Conservation (phyloP, 306 rosid species). For the Quillaja saponaria region DNA sequence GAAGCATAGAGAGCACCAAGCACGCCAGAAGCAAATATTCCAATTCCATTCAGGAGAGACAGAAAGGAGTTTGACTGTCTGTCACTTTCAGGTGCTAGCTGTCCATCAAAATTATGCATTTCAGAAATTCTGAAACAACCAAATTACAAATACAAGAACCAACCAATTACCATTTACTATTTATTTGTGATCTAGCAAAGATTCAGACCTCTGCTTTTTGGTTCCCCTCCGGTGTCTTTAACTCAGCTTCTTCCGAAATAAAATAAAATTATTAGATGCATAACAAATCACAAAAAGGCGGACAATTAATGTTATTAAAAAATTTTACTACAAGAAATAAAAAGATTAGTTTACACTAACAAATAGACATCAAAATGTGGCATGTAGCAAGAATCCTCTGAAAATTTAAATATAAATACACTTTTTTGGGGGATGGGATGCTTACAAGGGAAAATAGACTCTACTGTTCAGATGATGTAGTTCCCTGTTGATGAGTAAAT, state of each 20-base stretch:
- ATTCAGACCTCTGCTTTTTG: conserved; percentile 61
- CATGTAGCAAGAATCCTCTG: background rate
- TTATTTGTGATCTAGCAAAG: conserved; percentile 29
- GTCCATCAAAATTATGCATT: conserved; percentile 40
- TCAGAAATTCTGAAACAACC: conserved; percentile 33
- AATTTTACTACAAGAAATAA: conserved; percentile 16
- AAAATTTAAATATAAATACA: background rate
- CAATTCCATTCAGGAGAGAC: conserved; percentile 62
- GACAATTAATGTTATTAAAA: background rate
- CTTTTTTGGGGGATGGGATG: background rate
- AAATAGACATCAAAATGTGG: background rate
- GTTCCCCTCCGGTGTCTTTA: conserved; percentile 39
- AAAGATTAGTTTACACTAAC: background rate
- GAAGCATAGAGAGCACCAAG: conserved; percentile 69
- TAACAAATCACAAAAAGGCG: conserved; percentile 3
- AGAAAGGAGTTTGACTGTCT: conserved; percentile 42
- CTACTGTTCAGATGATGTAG: no score
- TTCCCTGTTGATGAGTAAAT: no score
- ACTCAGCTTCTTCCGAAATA: conserved; percentile 59
- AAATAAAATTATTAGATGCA: conserved; percentile 25
- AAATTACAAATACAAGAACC: conserved; percentile 11
- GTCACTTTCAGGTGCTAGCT: conserved; percentile 41
- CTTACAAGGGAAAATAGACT: background rate
- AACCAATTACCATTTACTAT: conserved; percentile 30
- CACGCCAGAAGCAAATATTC: conserved; percentile 64